Evolutionary conservation across 768 basidiomycete genomes (phyloP).

Genomic region (Psilocybe cubensis): DNA sequence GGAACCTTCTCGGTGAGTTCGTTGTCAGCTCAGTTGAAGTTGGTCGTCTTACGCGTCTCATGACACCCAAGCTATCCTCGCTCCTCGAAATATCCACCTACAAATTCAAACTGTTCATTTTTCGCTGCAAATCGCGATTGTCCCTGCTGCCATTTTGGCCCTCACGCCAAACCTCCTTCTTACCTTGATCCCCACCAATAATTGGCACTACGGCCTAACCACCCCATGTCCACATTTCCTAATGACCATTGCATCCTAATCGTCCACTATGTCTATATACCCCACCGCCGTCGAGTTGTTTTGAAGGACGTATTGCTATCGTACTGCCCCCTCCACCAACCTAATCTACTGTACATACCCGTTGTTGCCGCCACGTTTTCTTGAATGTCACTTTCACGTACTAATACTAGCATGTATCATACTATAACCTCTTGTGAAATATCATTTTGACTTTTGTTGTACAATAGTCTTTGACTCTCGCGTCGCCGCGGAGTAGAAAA

Average conservation of each 20-base stretch:
- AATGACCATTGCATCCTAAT: background rate
- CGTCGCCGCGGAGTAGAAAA: background rate
- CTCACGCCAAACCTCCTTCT: background rate
- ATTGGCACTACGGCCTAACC: too few species aligned
- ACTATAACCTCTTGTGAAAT: background rate
- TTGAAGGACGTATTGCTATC: background rate
- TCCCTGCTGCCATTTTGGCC: background rate
- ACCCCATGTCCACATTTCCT: too few species aligned
- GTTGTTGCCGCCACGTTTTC: too few species aligned
- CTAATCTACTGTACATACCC: background rate
- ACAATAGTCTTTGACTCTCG: too few species aligned
- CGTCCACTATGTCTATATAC: background rate
- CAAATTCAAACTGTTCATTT: background rate
- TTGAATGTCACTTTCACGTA: too few species aligned
- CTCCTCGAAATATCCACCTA: background rate
- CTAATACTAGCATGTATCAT: background rate
- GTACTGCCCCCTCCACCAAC: background rate
- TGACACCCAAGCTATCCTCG: background rate
- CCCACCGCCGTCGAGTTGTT: background rate
- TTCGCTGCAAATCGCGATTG: background rate
- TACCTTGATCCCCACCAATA: too few species aligned
- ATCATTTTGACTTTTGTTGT: background rate
- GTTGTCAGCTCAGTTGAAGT: background rate
- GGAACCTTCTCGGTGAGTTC: background rate
- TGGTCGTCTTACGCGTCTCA: background rate